phyloP scores from a whole-genome alignment of 352 stramenopile species.

The Pythium aphanidermatum region DNA sequence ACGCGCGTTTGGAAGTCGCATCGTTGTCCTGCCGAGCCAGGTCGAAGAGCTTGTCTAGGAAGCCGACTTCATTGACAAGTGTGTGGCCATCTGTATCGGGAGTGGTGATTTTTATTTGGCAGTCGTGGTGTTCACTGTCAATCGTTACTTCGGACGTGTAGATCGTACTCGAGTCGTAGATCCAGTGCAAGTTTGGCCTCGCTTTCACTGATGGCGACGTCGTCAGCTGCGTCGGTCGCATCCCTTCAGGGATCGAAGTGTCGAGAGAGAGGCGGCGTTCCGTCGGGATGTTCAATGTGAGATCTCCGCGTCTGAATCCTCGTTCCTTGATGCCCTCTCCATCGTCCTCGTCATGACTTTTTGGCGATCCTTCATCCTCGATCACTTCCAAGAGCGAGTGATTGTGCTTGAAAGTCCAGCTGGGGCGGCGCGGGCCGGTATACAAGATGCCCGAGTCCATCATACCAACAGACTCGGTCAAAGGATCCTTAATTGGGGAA shows the following conservation, averaged over 20 bases:
- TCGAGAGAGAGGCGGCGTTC: conserved; percentile 17
- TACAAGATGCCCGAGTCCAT: too few species aligned
- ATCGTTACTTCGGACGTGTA: conserved; percentile 22
- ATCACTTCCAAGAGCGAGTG: conserved; percentile 46
- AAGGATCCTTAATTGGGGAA: conserved; percentile 53
- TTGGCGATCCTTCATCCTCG: conserved; percentile 36
- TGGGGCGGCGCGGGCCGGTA: conserved; percentile 34
- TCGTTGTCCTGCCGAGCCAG: conserved; percentile 43
- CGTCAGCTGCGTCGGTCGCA: conserved; percentile 22
- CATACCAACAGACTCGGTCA: conserved; percentile 3
- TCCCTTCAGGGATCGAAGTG: not conserved
- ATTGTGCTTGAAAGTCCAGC: conserved; percentile 61
- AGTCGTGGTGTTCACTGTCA: too few species aligned
- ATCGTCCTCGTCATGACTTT: too few species aligned
- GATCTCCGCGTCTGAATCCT: conserved; percentile 7
- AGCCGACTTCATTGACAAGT: conserved; percentile 47
- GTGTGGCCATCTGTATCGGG: conserved; percentile 11
- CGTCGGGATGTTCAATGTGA: conserved; percentile 5
- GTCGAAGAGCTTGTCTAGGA: conserved; percentile 57
- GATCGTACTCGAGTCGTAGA: conserved; percentile 26
- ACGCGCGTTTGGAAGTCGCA: conserved; percentile 49
- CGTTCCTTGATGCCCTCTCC: conserved; percentile 2
- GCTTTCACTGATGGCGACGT: conserved; percentile 35
- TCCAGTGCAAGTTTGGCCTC: conserved; percentile 35
- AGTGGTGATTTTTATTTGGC: not conserved